Conservation (phyloP, 2,329 filamentous ascomycete species). For the Scytalidium sp. region DNA sequence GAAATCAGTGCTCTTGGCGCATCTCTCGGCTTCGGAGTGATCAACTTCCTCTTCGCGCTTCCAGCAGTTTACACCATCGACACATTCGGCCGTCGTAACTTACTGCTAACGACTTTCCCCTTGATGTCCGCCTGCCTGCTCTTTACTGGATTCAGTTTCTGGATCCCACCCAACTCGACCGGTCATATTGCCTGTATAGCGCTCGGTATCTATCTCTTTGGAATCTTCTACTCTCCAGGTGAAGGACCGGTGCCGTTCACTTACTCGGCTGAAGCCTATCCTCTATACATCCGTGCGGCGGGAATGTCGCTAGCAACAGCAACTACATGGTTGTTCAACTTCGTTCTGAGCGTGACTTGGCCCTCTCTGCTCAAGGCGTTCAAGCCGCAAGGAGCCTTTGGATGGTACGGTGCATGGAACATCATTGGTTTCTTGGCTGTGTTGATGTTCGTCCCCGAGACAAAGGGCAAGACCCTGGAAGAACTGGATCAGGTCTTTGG, state of each 20-base stretch:
- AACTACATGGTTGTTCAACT: conserved; percentile 55
- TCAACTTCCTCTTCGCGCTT: conserved; percentile 64
- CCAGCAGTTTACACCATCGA: conserved; percentile 66
- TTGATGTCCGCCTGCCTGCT: conserved; percentile 55
- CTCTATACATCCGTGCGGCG: conserved; percentile 57
- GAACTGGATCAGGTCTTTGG: conserved; percentile 26
- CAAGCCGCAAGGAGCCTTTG: conserved; percentile 40
- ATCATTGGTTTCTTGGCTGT: conserved; percentile 50
- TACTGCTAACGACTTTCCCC: conserved; percentile 62
- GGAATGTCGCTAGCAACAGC: conserved; percentile 61
- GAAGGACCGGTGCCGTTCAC: conserved; percentile 60
- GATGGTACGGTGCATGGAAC: conserved; percentile 52
- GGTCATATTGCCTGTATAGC: conserved; percentile 36
- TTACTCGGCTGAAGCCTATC: conserved; percentile 60
- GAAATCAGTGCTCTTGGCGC: conserved; percentile 52
- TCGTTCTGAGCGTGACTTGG: conserved; percentile 53
- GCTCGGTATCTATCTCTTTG: conserved; percentile 61
- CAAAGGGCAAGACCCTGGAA: conserved; percentile 39
- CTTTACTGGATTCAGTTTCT: conserved; percentile 51
- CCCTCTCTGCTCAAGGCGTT: conserved; percentile 15
- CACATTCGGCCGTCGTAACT: conserved; percentile 61
- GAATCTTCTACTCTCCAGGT: conserved; percentile 60
- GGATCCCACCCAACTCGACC: conserved; percentile 36
- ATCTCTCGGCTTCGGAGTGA: conserved; percentile 61
- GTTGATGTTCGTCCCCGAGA: conserved; percentile 54